Percentiles rank a stretch among this genome's conserved stretches.
Evolutionary conservation across 164 flowering plant genomes (phyloP).

Genomic region (Aristolochia californica): DNA sequence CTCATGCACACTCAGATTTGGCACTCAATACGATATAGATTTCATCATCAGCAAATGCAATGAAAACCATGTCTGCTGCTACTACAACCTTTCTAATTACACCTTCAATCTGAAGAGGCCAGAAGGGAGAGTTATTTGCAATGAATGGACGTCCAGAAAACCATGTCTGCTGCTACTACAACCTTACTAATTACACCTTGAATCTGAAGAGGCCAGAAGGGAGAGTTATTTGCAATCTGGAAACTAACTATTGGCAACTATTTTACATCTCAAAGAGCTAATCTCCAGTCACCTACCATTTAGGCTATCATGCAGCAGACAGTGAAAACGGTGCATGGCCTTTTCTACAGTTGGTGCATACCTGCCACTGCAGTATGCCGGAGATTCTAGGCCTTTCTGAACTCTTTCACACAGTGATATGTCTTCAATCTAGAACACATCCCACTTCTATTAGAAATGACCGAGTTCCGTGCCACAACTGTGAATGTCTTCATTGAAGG

Average conservation of each 20-base stretch:
- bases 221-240: neutral
- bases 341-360: slow-evolving; percentile 72
- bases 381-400: slow-evolving; percentile 81
- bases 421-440: slow-evolving; percentile 58
- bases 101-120: no score
- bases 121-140: neutral
- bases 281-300: neutral
- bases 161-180: neutral
- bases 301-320: slow-evolving; percentile 11
- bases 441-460: neutral
- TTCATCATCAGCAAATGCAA: no score
- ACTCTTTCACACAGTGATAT: slow-evolving; percentile 62
- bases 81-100: no score
- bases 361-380: slow-evolving; percentile 62
- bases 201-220: no score
- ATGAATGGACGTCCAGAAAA: neutral
- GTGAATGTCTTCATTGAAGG: neutral
- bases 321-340: slow-evolving; percentile 89
- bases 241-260: neutral
- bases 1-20: no score
- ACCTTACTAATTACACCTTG: no score
- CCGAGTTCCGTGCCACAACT: no score
- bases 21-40: no score
- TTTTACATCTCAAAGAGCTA: neutral
- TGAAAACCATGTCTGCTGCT: neutral